phyloP scores from a whole-genome alignment of 2,329 filamentous ascomycete genomes.

The Sporothrix dimorphospora region DNA sequence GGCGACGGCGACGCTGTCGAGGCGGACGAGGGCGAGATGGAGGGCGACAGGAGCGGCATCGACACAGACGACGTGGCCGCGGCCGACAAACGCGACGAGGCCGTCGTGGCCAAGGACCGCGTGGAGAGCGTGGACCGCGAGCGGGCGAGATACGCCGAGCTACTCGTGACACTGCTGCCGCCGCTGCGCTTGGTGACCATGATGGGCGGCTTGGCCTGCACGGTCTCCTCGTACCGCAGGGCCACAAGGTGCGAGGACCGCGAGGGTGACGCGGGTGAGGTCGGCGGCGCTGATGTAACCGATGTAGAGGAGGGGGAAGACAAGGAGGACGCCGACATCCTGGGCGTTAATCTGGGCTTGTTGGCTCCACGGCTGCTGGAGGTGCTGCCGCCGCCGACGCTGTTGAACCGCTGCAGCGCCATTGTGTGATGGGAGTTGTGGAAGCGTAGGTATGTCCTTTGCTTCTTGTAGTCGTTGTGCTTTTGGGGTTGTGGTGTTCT shows the following conservation, averaged over 20 bases:
- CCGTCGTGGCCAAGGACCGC: slow-evolving; percentile 34
- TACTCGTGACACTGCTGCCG: slow-evolving; percentile 36
- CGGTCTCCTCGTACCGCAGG: slow-evolving; percentile 64
- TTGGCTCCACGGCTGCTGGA: background rate
- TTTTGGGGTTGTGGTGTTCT: background rate
- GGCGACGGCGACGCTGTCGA: background rate
- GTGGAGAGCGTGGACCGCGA: slow-evolving; percentile 36
- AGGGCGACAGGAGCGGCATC: background rate
- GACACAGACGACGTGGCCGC: background rate
- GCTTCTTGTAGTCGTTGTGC: background rate
- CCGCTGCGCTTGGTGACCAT: slow-evolving; percentile 44
- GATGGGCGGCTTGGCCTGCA: slow-evolving; percentile 61
- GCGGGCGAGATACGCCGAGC: slow-evolving; percentile 45
- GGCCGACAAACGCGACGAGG: slow-evolving; percentile 37
- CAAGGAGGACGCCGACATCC: slow-evolving; percentile 6
- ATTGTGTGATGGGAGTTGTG: slow-evolving; percentile 34
- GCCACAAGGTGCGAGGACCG: slow-evolving; percentile 50
- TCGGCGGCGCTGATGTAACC: background rate
- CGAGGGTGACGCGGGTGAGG: slow-evolving; percentile 38
- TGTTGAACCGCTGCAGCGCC: slow-evolving; percentile 49
- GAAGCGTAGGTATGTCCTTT: background rate
- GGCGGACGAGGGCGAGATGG: background rate
- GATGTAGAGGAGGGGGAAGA: background rate
- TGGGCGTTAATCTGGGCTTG: background rate
- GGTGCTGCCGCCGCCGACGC: slow-evolving; percentile 46